Percentiles rank a stretch among this genome's conserved stretches.
Conservation (phyloP, 768 basidiomycete genomes). For the Lepiota venenata region DNA sequence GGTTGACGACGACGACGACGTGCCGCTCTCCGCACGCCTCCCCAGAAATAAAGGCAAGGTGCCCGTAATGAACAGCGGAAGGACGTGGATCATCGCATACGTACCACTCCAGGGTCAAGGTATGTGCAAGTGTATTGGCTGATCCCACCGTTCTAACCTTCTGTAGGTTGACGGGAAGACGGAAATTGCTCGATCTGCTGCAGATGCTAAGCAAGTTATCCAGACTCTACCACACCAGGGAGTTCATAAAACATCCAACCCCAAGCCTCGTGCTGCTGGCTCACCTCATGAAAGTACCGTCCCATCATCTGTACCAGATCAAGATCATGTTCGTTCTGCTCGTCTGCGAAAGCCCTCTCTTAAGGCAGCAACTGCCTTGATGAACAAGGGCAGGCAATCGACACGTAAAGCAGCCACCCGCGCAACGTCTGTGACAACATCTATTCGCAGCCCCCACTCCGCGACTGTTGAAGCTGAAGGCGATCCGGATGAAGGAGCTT, state of each 20-base stretch:
- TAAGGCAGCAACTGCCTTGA: background rate
- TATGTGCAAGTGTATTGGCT: background rate
- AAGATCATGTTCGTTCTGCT: slow-evolving; percentile 28
- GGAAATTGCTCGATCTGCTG: background rate
- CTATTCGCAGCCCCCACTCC: slow-evolving; percentile 1
- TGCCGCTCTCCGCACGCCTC: slow-evolving; percentile 12
- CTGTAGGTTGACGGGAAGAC: background rate
- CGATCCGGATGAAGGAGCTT: slow-evolving; percentile 7
- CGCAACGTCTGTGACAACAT: background rate
- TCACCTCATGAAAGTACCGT: slow-evolving; percentile 36
- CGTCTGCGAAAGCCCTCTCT: slow-evolving; percentile 1
- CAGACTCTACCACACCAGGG: background rate
- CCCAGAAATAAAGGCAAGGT: slow-evolving; percentile 8
- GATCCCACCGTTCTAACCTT: background rate
- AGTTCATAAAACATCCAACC: background rate
- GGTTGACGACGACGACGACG: background rate
- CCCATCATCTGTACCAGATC: slow-evolving; percentile 60
- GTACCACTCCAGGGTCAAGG: slow-evolving; percentile 1
- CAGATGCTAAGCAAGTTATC: background rate
- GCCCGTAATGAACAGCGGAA: background rate
- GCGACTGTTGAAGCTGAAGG: background rate
- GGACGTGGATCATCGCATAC: background rate
- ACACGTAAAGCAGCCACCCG: background rate
- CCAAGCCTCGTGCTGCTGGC: background rate
- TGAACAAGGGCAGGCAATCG: slow-evolving; percentile 5